phyloP scores from a whole-genome alignment of 1,139 yeast species.

The Kluyveromyces sp. region DNA sequence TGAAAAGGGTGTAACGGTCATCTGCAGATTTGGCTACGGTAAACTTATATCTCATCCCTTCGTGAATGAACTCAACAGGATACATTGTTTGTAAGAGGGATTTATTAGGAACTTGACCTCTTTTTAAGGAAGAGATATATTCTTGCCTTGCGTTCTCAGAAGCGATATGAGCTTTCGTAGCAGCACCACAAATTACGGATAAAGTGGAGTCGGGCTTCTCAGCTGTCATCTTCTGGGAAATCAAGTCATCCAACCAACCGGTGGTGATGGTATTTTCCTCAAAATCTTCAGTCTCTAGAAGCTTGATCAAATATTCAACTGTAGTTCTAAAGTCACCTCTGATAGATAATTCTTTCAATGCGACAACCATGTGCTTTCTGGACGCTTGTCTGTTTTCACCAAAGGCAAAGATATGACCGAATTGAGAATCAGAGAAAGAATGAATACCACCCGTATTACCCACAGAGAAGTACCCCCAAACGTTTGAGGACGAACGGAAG shows the following conservation, averaged over 20 bases:
- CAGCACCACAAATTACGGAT: conserved; percentile 97
- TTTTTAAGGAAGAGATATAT: conserved; percentile 69
- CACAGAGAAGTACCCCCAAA: conserved; percentile 98
- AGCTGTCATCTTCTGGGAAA: conserved; percentile 85
- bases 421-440: conserved; percentile 95
- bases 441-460: conserved; percentile 96
- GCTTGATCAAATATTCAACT: conserved; percentile 89
- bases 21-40: conserved; percentile 89
- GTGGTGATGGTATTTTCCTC: conserved; percentile 95
- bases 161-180: conserved; percentile 81
- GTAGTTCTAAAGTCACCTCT: conserved; percentile 98
- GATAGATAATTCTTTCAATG: conserved; percentile 88
- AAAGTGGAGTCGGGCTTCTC: conserved; percentile 89
- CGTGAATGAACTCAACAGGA: conserved; percentile 92
- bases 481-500: conserved; percentile 93
- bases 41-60: conserved; percentile 85
- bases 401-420: conserved; percentile 97
- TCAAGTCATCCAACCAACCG: conserved; percentile 97
- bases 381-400: conserved; percentile 98
- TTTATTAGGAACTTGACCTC: conserved; percentile 90
- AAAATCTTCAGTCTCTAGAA: conserved; percentile 92
- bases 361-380: conserved; percentile 98
- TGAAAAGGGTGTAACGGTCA: conserved; percentile 79
- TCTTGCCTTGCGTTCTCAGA: conserved; percentile 65
- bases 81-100: conserved; percentile 75